These are phyloP conservation scores for Colletotrichum siamense DNA, from an alignment of 2,329 filamentous ascomycete species.

Conservation along the genomic window DNA sequence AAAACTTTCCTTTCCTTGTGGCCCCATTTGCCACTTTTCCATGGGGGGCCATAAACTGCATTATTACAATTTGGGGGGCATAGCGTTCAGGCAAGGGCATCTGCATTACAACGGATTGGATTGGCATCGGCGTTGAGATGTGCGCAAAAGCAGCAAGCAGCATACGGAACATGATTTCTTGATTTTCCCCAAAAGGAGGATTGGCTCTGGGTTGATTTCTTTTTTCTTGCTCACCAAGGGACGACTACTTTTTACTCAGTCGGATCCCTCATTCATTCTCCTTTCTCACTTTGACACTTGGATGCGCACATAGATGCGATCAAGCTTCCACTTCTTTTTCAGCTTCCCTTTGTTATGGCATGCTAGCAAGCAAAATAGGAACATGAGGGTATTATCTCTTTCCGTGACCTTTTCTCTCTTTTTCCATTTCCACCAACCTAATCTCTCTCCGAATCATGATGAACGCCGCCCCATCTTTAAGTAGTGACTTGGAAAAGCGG, in stretches of 20 bases:
- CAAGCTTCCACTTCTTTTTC: background rate
- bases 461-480: background rate
- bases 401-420: background rate
- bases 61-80: conserved; percentile 7
- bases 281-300: background rate
- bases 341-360: conserved; percentile 14
- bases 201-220: background rate
- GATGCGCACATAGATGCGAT: background rate
- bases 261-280: background rate
- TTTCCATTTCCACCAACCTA: background rate
- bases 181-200: background rate
- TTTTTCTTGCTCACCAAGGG: background rate
- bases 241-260: conserved; percentile 1
- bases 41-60: background rate
- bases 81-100: conserved; percentile 18
- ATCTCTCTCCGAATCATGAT: background rate
- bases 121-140: conserved; percentile 9
- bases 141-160: conserved; percentile 12
- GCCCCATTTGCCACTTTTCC: background rate
- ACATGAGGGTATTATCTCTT: conserved; percentile 16
- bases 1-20: background rate
- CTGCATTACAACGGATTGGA: conserved; percentile 4
- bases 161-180: conserved; percentile 4
- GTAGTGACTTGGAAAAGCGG: background rate
- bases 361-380: conserved; percentile 20